Conservation (phyloP, 106 monocot species). For the Acorus calamus region DNA sequence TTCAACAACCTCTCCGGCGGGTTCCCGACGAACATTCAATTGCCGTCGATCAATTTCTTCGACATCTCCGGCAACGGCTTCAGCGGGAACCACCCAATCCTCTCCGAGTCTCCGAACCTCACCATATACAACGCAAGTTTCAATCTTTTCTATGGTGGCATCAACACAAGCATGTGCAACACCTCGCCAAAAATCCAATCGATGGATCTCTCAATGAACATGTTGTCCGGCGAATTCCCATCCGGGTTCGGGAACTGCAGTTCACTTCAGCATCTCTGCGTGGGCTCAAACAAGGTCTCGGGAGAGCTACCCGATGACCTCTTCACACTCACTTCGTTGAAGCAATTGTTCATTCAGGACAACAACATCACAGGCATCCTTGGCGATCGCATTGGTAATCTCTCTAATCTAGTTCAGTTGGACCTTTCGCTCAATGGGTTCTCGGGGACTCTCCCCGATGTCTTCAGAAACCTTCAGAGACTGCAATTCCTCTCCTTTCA, state of each 20-base stretch:
- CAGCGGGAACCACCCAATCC: slow-evolving; percentile 15
- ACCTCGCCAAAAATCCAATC: slow-evolving; percentile 16
- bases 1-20: slow-evolving; percentile 16
- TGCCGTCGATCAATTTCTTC: slow-evolving; percentile 21
- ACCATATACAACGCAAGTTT: slow-evolving; percentile 7
- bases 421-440: slow-evolving; percentile 52
- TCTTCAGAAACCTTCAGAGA: slow-evolving; percentile 21
- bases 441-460: slow-evolving; percentile 32
- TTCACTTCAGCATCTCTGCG: slow-evolving; percentile 26
- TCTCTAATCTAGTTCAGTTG: slow-evolving; percentile 33
- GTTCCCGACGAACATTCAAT: not conserved
- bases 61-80: slow-evolving; percentile 29
- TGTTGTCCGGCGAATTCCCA: slow-evolving; percentile 32
- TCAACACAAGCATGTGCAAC: slow-evolving; percentile 25
- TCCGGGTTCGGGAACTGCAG: slow-evolving; percentile 33
- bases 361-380: slow-evolving; percentile 35
- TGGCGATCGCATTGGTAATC: slow-evolving; percentile 24
- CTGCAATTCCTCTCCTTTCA: slow-evolving; percentile 26
- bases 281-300: slow-evolving; percentile 32
- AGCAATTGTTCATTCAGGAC: slow-evolving; percentile 24
- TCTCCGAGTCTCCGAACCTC: slow-evolving; percentile 11
- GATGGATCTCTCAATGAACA: slow-evolving; percentile 36
- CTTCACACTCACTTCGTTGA: slow-evolving; percentile 27
- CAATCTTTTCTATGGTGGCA: slow-evolving; percentile 12
- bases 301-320: slow-evolving; percentile 40